A percentile compares a stretch with the other conserved stretches of the same genome.
Conservation (phyloP, 441 rosid species). For the Corymbia citriodora region DNA sequence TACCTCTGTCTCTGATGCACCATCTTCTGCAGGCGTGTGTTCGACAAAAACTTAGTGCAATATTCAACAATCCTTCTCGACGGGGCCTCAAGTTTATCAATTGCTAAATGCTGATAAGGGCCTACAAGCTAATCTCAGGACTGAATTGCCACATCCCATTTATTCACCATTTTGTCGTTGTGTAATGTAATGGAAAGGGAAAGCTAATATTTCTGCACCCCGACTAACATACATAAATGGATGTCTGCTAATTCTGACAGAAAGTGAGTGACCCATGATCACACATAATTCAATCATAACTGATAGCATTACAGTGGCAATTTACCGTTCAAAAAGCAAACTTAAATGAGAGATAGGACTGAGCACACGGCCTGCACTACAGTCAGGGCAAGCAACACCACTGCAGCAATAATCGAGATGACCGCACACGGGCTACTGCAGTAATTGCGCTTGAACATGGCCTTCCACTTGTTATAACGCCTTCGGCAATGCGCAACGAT, state of each 20-base stretch:
- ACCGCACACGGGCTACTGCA: not conserved
- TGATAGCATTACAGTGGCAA: no score
- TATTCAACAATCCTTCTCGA: not conserved
- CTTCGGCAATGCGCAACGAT: no score
- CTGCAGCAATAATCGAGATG: not conserved
- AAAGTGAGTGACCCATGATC: not conserved
- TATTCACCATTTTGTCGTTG: fast-evolving
- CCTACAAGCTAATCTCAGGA: not conserved
- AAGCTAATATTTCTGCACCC: not conserved
- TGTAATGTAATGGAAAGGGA: not conserved
- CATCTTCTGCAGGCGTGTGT: not conserved
- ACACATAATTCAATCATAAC: not conserved
- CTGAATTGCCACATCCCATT: not conserved
- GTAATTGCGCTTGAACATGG: not conserved
- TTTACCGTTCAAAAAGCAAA: no score
- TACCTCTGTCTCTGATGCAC: not conserved
- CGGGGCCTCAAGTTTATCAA: not conserved
- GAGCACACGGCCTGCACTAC: not conserved
- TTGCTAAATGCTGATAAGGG: not conserved
- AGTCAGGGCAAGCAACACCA: not conserved
- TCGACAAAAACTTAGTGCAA: not conserved
- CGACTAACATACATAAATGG: not conserved
- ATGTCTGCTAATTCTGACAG: not conserved
- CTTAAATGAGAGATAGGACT: no score
- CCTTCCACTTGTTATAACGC: not conserved